Evolutionary conservation across 345 rosid species (phyloP).

Genomic region (Lepidium sativum): DNA sequence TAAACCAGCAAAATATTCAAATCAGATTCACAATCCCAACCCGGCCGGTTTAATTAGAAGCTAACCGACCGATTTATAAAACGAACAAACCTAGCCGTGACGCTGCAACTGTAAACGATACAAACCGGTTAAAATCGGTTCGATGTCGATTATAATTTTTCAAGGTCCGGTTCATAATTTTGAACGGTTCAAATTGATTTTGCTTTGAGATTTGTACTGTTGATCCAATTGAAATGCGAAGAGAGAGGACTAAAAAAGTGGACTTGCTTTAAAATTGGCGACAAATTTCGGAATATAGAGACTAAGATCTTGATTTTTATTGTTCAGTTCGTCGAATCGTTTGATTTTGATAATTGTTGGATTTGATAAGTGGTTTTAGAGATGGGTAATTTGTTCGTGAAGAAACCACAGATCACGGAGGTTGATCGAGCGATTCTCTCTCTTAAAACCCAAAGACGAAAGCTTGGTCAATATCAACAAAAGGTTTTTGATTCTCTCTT

Average conservation of each 20-base stretch:
- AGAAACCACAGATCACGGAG: constrained; percentile 94
- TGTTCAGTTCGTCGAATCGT: neutral
- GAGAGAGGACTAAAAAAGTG: neutral
- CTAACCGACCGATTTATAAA: neutral
- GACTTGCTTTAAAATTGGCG: constrained; percentile 9
- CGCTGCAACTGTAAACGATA: neutral
- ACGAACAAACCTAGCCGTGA: neutral
- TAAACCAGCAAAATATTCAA: neutral
- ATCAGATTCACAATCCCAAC: neutral
- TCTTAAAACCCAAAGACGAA: constrained; percentile 93
- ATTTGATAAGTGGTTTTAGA: neutral
- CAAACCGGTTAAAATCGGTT: neutral
- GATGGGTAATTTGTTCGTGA: constrained; percentile 94
- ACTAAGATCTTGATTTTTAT: neutral
- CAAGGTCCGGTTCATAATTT: neutral
- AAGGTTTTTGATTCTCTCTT: constrained; percentile 39
- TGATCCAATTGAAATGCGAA: neutral
- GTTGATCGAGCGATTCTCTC: constrained; percentile 95
- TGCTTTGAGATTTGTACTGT: neutral
- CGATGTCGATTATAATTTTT: neutral
- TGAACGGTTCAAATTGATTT: neutral
- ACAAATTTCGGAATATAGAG: neutral
- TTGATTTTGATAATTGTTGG: neutral
- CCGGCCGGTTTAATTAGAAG: neutral
- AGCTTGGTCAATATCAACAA: constrained; percentile 81